These are phyloP conservation scores for Blakeslea trispora DNA, from an alignment of 371 early-diverging fungal genomes.

Conservation along the genomic window DNA sequence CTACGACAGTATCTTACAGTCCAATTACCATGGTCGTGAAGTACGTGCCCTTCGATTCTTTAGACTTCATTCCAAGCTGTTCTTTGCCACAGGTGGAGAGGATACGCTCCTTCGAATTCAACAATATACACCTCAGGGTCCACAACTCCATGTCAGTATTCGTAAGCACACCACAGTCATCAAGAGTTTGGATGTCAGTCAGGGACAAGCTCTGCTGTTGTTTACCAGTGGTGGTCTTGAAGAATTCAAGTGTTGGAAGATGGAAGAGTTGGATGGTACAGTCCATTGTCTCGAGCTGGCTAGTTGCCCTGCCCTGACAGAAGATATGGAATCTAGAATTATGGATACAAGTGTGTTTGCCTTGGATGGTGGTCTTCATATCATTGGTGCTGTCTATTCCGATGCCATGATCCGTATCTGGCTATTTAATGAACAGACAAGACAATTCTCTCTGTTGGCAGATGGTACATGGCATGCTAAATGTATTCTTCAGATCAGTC, in stretches of 20 bases:
- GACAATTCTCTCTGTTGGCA: slow-evolving; percentile 51
- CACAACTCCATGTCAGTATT: slow-evolving; percentile 38
- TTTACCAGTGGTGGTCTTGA: slow-evolving; percentile 60
- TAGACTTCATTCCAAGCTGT: neutral
- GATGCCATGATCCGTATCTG: slow-evolving; percentile 63
- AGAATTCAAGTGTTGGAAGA: slow-evolving; percentile 56
- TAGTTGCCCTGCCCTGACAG: slow-evolving; percentile 47
- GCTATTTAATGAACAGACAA: slow-evolving; percentile 55
- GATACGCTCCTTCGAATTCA: slow-evolving; percentile 52
- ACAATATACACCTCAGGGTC: slow-evolving; percentile 37
- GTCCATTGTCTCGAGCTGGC: slow-evolving; percentile 56
- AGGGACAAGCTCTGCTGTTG: slow-evolving; percentile 37
- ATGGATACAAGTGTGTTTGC: slow-evolving; percentile 58
- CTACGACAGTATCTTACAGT: slow-evolving; percentile 52
- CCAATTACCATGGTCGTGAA: slow-evolving; percentile 62
- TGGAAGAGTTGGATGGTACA: slow-evolving; percentile 30
- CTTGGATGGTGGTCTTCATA: slow-evolving; percentile 46
- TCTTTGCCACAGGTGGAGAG: slow-evolving; percentile 56
- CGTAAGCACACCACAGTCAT: slow-evolving; percentile 56
- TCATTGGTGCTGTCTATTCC: slow-evolving; percentile 61
- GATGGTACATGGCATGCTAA: slow-evolving; percentile 62
- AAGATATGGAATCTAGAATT: slow-evolving; percentile 57
- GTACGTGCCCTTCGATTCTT: slow-evolving; percentile 50
- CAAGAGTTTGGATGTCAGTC: slow-evolving; percentile 43
- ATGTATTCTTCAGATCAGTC: slow-evolving; percentile 59